Evolutionary conservation across 1,284 basidiomycete species (phyloP).

Genomic region (Fomitopsis pinicola): DNA sequence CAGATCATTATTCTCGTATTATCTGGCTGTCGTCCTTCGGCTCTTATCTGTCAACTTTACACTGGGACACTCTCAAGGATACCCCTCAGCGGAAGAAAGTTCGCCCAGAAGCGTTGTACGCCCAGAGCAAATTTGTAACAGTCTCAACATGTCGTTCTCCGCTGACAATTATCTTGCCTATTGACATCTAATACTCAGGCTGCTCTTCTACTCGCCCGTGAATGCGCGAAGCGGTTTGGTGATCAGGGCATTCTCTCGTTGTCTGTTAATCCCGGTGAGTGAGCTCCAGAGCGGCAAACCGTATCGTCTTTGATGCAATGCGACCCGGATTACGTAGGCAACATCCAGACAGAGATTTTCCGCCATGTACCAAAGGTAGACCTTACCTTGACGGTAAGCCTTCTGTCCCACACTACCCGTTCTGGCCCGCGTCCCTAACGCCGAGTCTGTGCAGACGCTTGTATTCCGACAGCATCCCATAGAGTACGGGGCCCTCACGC

Average conservation of each 20-base stretch:
- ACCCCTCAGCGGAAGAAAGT: conserved; percentile 11
- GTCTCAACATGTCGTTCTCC: not conserved
- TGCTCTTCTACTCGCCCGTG: conserved; percentile 42
- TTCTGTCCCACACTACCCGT: too few relatives aligned
- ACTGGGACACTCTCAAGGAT: conserved; percentile 16
- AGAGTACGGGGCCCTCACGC: conserved; percentile 18
- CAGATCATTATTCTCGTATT: conserved; percentile 22
- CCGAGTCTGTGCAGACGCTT: not conserved
- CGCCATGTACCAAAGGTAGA: conserved; percentile 8
- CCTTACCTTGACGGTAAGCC: not conserved
- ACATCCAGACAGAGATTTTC: conserved; percentile 4
- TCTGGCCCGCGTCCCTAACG: not conserved
- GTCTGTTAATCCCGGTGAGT: conserved; percentile 36
- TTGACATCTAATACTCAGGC: conserved; percentile 28
- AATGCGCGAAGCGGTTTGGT: conserved; percentile 44
- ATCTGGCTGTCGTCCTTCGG: conserved; percentile 25
- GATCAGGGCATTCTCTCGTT: conserved; percentile 47
- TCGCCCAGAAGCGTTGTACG: conserved; percentile 12
- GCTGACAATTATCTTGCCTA: not conserved
- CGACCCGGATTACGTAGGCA: conserved; percentile 9
- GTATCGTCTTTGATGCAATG: not conserved
- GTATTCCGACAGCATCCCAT: conserved; percentile 10
- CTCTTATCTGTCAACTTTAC: conserved; percentile 17
- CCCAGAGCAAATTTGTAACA: conserved; percentile 32
- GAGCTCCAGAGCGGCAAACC: not conserved